Percentiles rank a stretch among this genome's conserved stretches.
phyloP scores from a whole-genome alignment of 176 grass and related monocot genomes.

The Oryza glumipatula region DNA sequence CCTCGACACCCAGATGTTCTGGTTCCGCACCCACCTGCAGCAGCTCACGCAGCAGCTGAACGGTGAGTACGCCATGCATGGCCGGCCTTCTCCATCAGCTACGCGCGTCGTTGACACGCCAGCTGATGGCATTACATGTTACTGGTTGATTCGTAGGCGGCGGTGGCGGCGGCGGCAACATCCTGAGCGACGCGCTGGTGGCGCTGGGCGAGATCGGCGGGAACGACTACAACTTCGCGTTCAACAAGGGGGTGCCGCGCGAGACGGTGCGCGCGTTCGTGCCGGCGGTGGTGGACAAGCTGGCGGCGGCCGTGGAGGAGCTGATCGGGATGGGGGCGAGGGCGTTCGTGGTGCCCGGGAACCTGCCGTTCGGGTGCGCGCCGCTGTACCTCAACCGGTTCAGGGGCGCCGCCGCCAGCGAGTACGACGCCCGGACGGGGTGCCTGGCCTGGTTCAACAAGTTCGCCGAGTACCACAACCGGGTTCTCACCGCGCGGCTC shows the following conservation, averaged over 20 bases:
- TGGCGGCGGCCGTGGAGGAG: constrained; percentile 51
- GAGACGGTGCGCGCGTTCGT: constrained; percentile 44
- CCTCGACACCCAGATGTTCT: constrained; percentile 53
- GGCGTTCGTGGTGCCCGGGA: constrained; percentile 78
- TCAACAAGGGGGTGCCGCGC: constrained; percentile 29
- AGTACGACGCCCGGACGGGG: constrained; percentile 55
- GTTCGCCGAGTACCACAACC: constrained; percentile 69
- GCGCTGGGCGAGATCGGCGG: constrained; percentile 68
- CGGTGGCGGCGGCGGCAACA: not conserved
- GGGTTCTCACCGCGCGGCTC: constrained; percentile 45
- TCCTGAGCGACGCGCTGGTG: constrained; percentile 55
- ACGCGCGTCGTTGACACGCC: not conserved
- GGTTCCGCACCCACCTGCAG: constrained; percentile 45
- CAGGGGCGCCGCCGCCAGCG: constrained; percentile 23
- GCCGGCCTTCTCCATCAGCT: not conserved
- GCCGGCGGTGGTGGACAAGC: constrained; percentile 51
- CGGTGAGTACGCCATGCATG: not conserved
- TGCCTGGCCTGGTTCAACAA: constrained; percentile 72
- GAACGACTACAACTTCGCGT: constrained; percentile 71
- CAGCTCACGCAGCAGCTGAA: constrained; percentile 14
- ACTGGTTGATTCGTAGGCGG: not conserved
- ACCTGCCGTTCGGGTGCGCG: constrained; percentile 72
- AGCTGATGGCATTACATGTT: not conserved
- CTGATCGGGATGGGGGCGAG: constrained; percentile 64
- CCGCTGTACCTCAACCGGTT: constrained; percentile 58